Base-by-base conservation (phyloP, 768 basidiomycete genomes). In the Daedaleopsis nitida region DNA sequence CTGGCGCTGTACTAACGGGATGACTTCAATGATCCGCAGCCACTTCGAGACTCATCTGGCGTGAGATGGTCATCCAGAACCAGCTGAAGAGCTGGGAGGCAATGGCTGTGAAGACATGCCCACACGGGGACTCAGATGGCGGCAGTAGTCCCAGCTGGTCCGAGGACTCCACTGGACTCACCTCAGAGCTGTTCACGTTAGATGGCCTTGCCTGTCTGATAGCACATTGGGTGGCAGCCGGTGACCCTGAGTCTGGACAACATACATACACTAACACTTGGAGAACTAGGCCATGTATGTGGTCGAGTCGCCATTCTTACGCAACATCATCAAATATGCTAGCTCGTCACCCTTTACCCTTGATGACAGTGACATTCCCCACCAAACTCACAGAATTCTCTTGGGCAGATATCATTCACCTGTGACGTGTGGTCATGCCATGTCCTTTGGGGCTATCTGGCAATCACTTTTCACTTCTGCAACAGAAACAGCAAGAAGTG, bases 291-390 rank as follows among this genome's bases (percentile, higher is more conserved):
- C 78, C 2, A 58, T 78, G 0, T 71, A 76, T 69, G 68, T 79
- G 35, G 67, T 79, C 5, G 77, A 80, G n/a, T 68, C 64, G 38
- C 65, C 57, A 1, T 75, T 74, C 57, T 69, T 80, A 37, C 66
- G 74, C 0, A 68, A 72, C 0, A 68, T 77, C 21, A 60, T 75
- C 0, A 58, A 74, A 0, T 76, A 72, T 39, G 39, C 75, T n/a
- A 65, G 72, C 5, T 47, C 55, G 8, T 38, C 53, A 14, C 53
- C 53, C 13, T 24, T 43, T 2, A 57, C 71, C 2, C 57, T 68
- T 16, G 52, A 74, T 1, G 70, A 78, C 16, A 35, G 59, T 0
- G 74, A 78, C 42, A 65, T 79, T 2, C 78, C 78, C 3, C 76
- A 77, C 63, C 69, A 74, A 5, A 74, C 19, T 21, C 38, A 19